phyloP scores from a whole-genome alignment of 164 flowering plant genomes.

The Annona squamosa region DNA sequence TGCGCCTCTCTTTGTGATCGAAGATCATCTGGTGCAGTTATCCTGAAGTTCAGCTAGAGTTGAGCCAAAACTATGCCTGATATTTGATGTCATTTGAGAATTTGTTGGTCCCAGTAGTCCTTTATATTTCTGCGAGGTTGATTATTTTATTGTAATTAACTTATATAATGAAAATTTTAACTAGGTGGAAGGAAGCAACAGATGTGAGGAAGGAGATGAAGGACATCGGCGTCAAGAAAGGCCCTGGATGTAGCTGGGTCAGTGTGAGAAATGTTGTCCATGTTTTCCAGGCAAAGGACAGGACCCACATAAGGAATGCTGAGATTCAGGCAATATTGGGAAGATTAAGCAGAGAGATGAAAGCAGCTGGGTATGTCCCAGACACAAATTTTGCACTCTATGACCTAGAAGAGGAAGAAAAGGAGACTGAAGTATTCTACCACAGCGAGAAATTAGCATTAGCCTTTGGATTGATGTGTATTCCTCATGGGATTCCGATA shows the following conservation, averaged over 20 bases:
- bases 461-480: slow-evolving; percentile 59
- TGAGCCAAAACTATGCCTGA: background rate
- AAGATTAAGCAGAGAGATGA: slow-evolving; percentile 44
- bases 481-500: slow-evolving; percentile 60
- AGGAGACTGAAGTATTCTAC: slow-evolving; percentile 52
- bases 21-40: background rate
- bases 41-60: background rate
- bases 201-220: slow-evolving; percentile 66
- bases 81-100: too few species aligned
- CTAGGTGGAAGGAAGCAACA: slow-evolving; percentile 78
- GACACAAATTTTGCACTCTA: slow-evolving; percentile 56
- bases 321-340: slow-evolving; percentile 57
- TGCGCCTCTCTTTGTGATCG: background rate
- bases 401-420: slow-evolving; percentile 81
- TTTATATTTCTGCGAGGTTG: background rate
- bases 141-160: slow-evolving; percentile 4
- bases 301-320: slow-evolving; percentile 42
- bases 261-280: slow-evolving; percentile 47
- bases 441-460: slow-evolving; percentile 86
- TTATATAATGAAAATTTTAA: background rate
- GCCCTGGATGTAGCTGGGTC: slow-evolving; percentile 75
- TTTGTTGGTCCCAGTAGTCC: too few species aligned
- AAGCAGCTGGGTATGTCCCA: slow-evolving; percentile 57
- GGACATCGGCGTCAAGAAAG: slow-evolving; percentile 63
- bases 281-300: slow-evolving; percentile 72